A percentile compares a stretch with the other conserved stretches of the same genome.
These are phyloP conservation scores for Aspergillus felis DNA, from an alignment of 2,329 filamentous ascomycete genomes.

Conservation along the genomic window DNA sequence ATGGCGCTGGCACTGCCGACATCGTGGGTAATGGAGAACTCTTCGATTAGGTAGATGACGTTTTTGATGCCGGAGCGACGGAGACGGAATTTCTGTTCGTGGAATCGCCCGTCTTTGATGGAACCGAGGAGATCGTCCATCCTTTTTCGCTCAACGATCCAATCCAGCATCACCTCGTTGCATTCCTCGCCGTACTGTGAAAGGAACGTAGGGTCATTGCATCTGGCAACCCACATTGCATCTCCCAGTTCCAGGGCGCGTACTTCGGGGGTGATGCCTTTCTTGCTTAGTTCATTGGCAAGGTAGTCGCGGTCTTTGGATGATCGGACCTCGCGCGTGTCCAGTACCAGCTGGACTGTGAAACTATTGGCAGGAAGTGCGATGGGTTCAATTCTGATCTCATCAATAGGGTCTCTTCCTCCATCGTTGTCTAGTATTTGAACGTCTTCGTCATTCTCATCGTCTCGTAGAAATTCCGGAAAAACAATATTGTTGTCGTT, in stretches of 20 bases:
- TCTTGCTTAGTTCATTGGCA: slow-evolving; percentile 65
- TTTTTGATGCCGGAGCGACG: slow-evolving; percentile 69
- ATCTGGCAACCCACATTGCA: slow-evolving; percentile 74
- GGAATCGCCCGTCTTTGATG: slow-evolving; percentile 78
- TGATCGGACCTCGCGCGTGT: slow-evolving; percentile 69
- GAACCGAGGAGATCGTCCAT: slow-evolving; percentile 75
- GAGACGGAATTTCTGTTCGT: slow-evolving; percentile 79
- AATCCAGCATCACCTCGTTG: slow-evolving; percentile 71
- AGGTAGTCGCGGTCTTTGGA: slow-evolving; percentile 74
- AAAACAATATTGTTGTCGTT: not conserved
- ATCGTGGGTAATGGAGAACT: slow-evolving; percentile 59
- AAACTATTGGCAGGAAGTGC: slow-evolving; percentile 62
- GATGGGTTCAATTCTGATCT: slow-evolving; percentile 53
- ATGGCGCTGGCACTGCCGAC: slow-evolving; percentile 36
- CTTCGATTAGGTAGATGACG: slow-evolving; percentile 74
- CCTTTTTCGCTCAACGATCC: slow-evolving; percentile 76
- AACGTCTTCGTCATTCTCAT: slow-evolving; percentile 9
- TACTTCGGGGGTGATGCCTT: slow-evolving; percentile 62
- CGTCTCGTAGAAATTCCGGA: slow-evolving; percentile 1
- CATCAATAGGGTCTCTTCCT: slow-evolving; percentile 7
- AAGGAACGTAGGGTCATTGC: slow-evolving; percentile 57
- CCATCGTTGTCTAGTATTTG: not conserved
- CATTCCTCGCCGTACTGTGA: slow-evolving; percentile 50
- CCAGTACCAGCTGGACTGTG: slow-evolving; percentile 67
- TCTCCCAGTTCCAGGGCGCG: slow-evolving; percentile 70